A percentile compares a stretch with the other conserved stretches of the same genome.
phyloP scores from a whole-genome alignment of 2,329 filamentous ascomycete genomes.

The Byssoonygena ceratinophila region DNA sequence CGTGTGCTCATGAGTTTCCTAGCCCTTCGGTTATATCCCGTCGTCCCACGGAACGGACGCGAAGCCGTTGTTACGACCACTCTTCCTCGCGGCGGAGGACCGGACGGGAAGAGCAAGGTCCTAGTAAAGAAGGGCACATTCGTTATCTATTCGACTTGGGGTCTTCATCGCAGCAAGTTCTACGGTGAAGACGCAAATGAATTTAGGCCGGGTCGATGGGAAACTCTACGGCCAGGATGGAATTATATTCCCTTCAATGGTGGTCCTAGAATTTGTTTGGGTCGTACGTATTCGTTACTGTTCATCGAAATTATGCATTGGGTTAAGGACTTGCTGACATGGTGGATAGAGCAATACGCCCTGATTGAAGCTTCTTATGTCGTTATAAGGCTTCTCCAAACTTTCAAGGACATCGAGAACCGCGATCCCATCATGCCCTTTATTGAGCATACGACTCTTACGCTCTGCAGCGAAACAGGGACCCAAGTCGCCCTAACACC shows the following conservation, averaged over 20 bases:
- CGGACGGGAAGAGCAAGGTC: constrained; percentile 38
- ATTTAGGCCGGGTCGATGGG: constrained; percentile 43
- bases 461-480: constrained; percentile 10
- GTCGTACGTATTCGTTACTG: constrained; percentile 8
- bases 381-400: constrained; percentile 33
- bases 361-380: constrained; percentile 48
- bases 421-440: constrained; percentile 11
- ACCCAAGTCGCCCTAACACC: constrained; percentile 13
- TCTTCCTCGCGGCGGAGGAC: constrained; percentile 41
- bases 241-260: constrained; percentile 47
- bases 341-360: constrained; percentile 43
- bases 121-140: constrained; percentile 39
- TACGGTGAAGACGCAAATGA: constrained; percentile 41
- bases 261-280: constrained; percentile 46
- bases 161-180: constrained; percentile 42
- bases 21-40: constrained; percentile 45
- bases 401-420: constrained; percentile 16
- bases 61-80: constrained; percentile 40
- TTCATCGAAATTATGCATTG: neutral
- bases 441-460: constrained; percentile 14
- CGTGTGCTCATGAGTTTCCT: neutral
- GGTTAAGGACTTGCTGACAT: neutral
- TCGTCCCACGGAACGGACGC: constrained; percentile 47
- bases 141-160: constrained; percentile 37
- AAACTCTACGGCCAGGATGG: constrained; percentile 43